A percentile compares a stretch with the other conserved stretches of the same genome.
Conservation (phyloP, 2,329 filamentous ascomycete species). For the Didymella exigua region DNA sequence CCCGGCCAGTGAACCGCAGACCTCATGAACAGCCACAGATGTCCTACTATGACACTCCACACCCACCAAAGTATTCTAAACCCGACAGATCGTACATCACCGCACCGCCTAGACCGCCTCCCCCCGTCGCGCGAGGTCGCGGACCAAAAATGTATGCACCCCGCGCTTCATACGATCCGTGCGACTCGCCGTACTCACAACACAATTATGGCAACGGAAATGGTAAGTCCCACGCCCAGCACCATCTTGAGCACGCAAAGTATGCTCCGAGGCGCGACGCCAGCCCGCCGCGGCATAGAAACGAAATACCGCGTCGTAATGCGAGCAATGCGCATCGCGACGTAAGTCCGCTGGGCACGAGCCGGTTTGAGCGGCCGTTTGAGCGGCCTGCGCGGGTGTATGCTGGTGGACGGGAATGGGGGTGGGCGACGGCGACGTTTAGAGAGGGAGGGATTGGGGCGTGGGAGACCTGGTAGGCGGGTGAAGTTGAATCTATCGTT, state of each 20-base stretch:
- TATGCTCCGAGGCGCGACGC: neutral
- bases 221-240: neutral
- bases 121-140: neutral
- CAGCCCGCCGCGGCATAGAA: constrained; percentile 10
- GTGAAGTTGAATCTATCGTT: neutral
- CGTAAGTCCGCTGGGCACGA: constrained; percentile 9
- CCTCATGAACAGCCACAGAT: neutral
- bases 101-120: neutral
- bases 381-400: neutral
- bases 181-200: neutral
- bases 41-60: neutral
- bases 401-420: neutral
- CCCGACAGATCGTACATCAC: neutral
- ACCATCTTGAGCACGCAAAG: neutral
- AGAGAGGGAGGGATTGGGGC: neutral
- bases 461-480: constrained; percentile 4
- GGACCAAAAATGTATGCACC: neutral
- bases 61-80: neutral
- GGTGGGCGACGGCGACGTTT: neutral
- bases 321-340: neutral
- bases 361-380: constrained; percentile 5
- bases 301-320: neutral
- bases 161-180: neutral
- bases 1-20: neutral
- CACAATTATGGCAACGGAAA: neutral